Conservation (phyloP, 2,329 filamentous ascomycete species). For the Diaporthe velutina region DNA sequence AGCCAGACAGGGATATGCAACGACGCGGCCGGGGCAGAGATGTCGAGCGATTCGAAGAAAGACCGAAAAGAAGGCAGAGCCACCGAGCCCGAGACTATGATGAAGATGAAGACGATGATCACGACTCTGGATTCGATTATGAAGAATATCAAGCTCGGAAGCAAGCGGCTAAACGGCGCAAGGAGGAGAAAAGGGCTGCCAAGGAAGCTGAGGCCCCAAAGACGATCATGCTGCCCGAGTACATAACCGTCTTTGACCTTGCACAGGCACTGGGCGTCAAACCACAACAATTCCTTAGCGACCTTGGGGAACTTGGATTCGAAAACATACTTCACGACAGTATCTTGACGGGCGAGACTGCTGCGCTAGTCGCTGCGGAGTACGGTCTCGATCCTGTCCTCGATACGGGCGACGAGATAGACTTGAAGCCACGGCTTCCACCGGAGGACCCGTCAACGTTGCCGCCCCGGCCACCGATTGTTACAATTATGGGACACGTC, state of each 20-base stretch:
- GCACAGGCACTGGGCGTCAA: slow-evolving; percentile 81
- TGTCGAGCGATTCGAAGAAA: slow-evolving; percentile 11
- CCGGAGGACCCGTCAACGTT: slow-evolving; percentile 77
- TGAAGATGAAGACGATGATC: slow-evolving; percentile 55
- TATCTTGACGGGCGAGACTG: slow-evolving; percentile 90
- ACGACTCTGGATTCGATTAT: slow-evolving; percentile 46
- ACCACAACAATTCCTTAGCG: slow-evolving; percentile 77
- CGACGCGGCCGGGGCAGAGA: slow-evolving; percentile 37
- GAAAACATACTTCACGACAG: slow-evolving; percentile 86
- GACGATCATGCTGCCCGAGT: slow-evolving; percentile 85
- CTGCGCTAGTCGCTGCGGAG: slow-evolving; percentile 89
- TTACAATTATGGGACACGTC: slow-evolving; percentile 99
- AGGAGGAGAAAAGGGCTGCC: slow-evolving; percentile 57
- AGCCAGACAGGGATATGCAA: not conserved
- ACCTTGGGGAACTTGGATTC: slow-evolving; percentile 89
- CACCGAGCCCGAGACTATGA: slow-evolving; percentile 41
- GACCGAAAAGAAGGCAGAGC: slow-evolving; percentile 21
- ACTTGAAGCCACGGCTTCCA: slow-evolving; percentile 78
- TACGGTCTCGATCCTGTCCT: slow-evolving; percentile 92
- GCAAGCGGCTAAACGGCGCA: slow-evolving; percentile 56
- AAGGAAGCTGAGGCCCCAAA: slow-evolving; percentile 61
- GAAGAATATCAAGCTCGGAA: slow-evolving; percentile 53
- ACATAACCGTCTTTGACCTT: slow-evolving; percentile 88
- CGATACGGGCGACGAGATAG: slow-evolving; percentile 73
- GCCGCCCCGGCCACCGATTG: slow-evolving; percentile 86